Percentiles rank a stretch among this genome's conserved stretches.
phyloP scores from a whole-genome alignment of 768 basidiomycete species.

The Hypsizygus marmoreus region DNA sequence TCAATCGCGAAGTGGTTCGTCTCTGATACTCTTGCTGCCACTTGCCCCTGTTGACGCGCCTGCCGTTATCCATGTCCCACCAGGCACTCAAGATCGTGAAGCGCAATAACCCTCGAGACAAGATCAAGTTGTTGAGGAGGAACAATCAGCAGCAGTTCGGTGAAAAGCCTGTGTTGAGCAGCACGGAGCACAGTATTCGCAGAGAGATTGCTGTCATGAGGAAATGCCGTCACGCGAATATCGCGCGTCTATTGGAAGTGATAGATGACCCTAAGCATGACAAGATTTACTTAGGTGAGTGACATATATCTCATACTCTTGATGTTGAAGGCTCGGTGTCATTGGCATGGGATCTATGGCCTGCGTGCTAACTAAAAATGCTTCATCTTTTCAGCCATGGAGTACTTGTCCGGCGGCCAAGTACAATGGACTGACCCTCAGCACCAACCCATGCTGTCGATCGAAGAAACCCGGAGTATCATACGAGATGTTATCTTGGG shows the following conservation, averaged over 20 bases:
- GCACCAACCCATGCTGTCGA: conserved; percentile 32
- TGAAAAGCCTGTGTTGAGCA: conserved; percentile 43
- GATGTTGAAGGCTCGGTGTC: neutral
- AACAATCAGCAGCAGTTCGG: conserved; percentile 32
- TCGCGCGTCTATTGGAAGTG: conserved; percentile 83
- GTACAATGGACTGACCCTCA: conserved; percentile 38
- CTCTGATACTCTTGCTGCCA: conserved; percentile 10
- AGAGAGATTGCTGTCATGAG: conserved; percentile 94
- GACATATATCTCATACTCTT: neutral
- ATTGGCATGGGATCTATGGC: neutral
- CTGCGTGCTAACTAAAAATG: too few species aligned
- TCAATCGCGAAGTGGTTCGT: conserved; percentile 48
- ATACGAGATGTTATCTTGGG: conserved; percentile 44
- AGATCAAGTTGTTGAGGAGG: conserved; percentile 55
- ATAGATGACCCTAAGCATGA: conserved; percentile 84
- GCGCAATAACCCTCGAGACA: conserved; percentile 65
- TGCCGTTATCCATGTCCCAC: neutral
- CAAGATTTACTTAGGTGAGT: conserved; percentile 84
- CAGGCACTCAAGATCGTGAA: conserved; percentile 75
- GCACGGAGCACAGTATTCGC: conserved; percentile 73
- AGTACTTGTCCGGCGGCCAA: conserved; percentile 43
- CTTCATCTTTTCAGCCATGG: conserved; percentile 33
- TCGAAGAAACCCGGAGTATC: conserved; percentile 41
- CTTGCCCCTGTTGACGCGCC: neutral
- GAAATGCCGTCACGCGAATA: conserved; percentile 76